Percentiles rank a stretch among this genome's conserved stretches.
These are phyloP conservation scores for Phytopythium ostracodes DNA, from an alignment of 352 stramenopile species.

Conservation along the genomic window DNA sequence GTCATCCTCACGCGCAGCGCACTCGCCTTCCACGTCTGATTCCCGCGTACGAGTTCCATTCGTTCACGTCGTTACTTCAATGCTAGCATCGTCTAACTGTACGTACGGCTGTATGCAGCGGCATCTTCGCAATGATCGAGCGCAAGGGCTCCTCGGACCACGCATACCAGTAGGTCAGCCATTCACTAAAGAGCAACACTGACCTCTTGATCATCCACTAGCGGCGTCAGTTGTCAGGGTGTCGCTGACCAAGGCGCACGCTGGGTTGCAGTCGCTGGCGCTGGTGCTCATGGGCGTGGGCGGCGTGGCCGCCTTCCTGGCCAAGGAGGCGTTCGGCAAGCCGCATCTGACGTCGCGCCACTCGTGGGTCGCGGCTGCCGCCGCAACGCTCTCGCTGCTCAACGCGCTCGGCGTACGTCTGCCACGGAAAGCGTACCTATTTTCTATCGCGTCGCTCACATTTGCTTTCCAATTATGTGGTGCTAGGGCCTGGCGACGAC, in stretches of 20 bases:
- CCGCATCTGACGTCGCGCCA: constrained; percentile 68
- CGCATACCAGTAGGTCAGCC: constrained; percentile 1
- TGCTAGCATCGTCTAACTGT: no score
- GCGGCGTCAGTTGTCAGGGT: constrained; percentile 7
- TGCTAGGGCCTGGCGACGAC: constrained; percentile 44
- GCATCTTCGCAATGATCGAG: constrained; percentile 56
- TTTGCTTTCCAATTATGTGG: constrained; percentile 2
- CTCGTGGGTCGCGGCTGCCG: constrained; percentile 52
- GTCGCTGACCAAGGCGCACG: constrained; percentile 43
- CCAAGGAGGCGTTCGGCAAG: constrained; percentile 56
- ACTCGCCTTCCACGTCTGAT: constrained; percentile 48
- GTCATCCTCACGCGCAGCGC: constrained; percentile 39
- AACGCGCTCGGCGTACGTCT: constrained; percentile 50
- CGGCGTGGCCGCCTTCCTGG: constrained; percentile 41
- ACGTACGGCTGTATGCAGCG: constrained; percentile 20
- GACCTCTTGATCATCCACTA: neutral
- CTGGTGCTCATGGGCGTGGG: constrained; percentile 39
- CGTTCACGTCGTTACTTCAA: no score
- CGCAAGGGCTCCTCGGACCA: constrained; percentile 43
- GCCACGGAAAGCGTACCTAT: neutral
- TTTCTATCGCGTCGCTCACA: neutral
- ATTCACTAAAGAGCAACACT: neutral
- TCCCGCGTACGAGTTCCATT: constrained; percentile 29
- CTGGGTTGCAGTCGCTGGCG: constrained; percentile 38
- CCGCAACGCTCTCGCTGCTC: constrained; percentile 37